Evolutionary conservation across 108 stramenopile genomes (phyloP).

Genomic region (Mediolabrus comicus): DNA sequence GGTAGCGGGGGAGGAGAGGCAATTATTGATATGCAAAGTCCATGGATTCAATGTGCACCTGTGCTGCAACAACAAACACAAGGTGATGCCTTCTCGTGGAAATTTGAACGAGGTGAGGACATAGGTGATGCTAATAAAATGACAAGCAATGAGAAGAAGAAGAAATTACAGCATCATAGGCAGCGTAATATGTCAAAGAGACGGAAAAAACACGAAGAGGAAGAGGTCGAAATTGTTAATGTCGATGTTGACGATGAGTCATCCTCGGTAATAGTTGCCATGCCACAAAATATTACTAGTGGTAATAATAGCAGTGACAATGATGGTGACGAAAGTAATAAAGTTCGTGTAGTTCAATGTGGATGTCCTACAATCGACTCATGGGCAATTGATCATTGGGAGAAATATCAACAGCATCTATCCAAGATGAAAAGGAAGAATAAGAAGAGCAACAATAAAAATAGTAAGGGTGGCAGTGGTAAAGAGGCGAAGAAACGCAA

Average conservation of each 20-base stretch:
- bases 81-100: background rate
- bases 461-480: background rate
- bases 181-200: no score
- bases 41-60: constrained; percentile 54
- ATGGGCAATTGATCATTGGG: constrained; percentile 27
- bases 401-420: constrained; percentile 9
- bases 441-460: constrained; percentile 22
- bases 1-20: background rate
- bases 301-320: no score
- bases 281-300: background rate
- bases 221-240: constrained; percentile 1
- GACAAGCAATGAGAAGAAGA: constrained; percentile 1
- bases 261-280: background rate
- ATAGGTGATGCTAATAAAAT: background rate
- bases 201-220: background rate
- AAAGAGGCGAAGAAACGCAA: background rate
- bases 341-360: constrained; percentile 10
- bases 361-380: constrained; percentile 31
- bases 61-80: background rate
- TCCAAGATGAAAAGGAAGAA: constrained; percentile 16
- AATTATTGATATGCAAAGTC: constrained; percentile 21
- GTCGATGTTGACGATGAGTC: constrained; percentile 16
- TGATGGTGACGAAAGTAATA: background rate
- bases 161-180: no score
- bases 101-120: background rate